Evolutionary conservation across 805 yeast genomes (phyloP).

Genomic region (Naumovozyma castellii): DNA sequence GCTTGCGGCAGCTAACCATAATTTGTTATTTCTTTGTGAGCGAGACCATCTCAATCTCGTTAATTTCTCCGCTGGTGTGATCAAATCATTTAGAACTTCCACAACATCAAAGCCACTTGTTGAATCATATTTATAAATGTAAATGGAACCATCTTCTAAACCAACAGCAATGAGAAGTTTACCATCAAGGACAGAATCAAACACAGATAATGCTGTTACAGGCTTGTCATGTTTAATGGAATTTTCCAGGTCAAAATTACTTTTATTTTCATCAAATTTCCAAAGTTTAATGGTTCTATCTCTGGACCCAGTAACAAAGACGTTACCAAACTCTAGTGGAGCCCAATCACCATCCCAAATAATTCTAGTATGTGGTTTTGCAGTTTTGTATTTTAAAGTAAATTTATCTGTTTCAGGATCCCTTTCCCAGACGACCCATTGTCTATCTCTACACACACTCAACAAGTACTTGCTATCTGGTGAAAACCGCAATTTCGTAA

Average conservation of each 20-base stretch:
- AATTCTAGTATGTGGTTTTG: conserved; percentile 82
- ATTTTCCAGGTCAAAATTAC: conserved; percentile 31
- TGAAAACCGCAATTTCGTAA: conserved; percentile 74
- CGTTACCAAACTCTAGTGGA: conserved; percentile 37
- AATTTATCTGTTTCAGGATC: conserved; percentile 32
- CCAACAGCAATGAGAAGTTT: conserved; percentile 50
- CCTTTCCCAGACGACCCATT: conserved; percentile 64
- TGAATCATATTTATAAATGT: conserved; percentile 33
- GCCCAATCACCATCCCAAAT: conserved; percentile 95
- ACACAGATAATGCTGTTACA: conserved; percentile 59
- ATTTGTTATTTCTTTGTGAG: conserved; percentile 16
- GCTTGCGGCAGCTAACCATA: conserved; percentile 50
- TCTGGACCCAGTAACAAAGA: conserved; percentile 79
- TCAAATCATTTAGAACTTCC: conserved; percentile 28
- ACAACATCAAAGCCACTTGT: conserved; percentile 25
- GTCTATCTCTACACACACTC: conserved; percentile 85
- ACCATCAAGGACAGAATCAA: conserved; percentile 22
- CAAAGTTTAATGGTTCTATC: conserved; percentile 74
- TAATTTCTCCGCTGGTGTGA: conserved; percentile 55
- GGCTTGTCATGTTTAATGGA: conserved; percentile 43
- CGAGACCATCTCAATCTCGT: conserved; percentile 51
- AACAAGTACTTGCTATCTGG: conserved; percentile 53
- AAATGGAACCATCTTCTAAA: conserved; percentile 55
- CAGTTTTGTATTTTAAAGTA: conserved; percentile 33
- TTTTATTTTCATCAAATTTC: conserved; percentile 36